Percentiles rank a stretch among this genome's conserved stretches.
These are phyloP conservation scores for Penicillium odoratum DNA, from an alignment of 495 filamentous ascomycete genomes.

Conservation along the genomic window DNA sequence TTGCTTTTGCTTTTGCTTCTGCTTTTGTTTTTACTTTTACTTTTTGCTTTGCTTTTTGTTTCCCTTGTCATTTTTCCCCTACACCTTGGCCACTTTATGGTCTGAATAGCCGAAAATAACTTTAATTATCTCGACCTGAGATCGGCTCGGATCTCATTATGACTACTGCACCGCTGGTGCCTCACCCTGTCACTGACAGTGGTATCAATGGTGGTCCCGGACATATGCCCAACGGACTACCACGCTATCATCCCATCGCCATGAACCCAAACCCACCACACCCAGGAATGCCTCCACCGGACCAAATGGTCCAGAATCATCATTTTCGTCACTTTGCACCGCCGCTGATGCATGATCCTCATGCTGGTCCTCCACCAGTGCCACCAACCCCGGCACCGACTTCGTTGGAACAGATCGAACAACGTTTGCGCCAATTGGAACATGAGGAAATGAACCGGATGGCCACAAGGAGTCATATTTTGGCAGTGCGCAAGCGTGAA, in stretches of 20 bases:
- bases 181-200: constrained; percentile 37
- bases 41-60: no score
- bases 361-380: constrained; percentile 28
- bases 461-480: constrained; percentile 43
- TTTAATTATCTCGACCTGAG: background rate
- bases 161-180: constrained; percentile 45
- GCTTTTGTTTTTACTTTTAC: no score
- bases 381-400: constrained; percentile 31
- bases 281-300: constrained; percentile 34
- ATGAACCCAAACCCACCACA: constrained; percentile 47
- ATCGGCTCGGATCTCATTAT: constrained; percentile 13
- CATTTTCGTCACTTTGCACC: constrained; percentile 41
- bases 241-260: constrained; percentile 49
- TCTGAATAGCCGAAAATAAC: background rate
- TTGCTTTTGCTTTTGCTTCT: constrained; percentile 13
- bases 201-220: constrained; percentile 35
- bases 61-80: no score
- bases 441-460: constrained; percentile 49
- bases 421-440: constrained; percentile 46
- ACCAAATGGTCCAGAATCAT: constrained; percentile 40
- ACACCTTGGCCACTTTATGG: no score
- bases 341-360: constrained; percentile 36
- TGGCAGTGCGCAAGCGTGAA: constrained; percentile 49
- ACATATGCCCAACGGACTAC: constrained; percentile 38
- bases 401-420: constrained; percentile 46